Evolutionary conservation across 306 rosid genomes (phyloP).

Genomic region (Arachis hypogaea): DNA sequence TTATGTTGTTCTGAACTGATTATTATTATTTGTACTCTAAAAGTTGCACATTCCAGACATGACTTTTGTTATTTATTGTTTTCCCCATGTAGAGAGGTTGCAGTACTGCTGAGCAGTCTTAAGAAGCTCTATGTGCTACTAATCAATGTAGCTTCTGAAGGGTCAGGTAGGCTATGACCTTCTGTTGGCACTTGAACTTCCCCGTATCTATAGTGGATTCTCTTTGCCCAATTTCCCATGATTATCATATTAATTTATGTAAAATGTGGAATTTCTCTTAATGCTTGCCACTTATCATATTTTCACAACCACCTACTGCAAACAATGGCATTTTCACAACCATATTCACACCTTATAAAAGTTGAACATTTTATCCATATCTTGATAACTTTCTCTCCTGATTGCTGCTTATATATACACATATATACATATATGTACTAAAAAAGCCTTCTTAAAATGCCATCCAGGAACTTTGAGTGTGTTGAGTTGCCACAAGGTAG

Average conservation of each 20-base stretch:
- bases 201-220: conserved; percentile 15
- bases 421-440: too few relatives aligned
- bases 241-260: conserved; percentile 30
- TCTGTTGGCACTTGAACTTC: conserved; percentile 33
- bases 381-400: conserved; percentile 12
- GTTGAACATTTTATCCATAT: conserved; percentile 16
- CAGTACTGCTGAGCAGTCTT: conserved; percentile 75
- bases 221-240: conserved; percentile 24
- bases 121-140: conserved; percentile 78
- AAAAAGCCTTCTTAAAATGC: conserved; percentile 27
- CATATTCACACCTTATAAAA: conserved; percentile 28
- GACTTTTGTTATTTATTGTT: conserved; percentile 28
- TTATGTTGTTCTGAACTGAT: conserved; percentile 18
- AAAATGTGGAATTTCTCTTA: neutral
- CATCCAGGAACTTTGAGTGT: conserved; percentile 59
- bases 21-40: neutral
- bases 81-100: conserved; percentile 67
- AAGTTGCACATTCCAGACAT: conserved; percentile 29
- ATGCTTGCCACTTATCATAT: neutral
- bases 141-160: conserved; percentile 54
- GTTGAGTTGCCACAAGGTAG: conserved; percentile 63
- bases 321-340: conserved; percentile 9
- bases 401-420: conserved; percentile 1
- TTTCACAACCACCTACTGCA: conserved; percentile 12
- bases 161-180: conserved; percentile 62